Base-by-base conservation (phyloP, 1,284 basidiomycete species). In the Naganishia sp. region DNA sequence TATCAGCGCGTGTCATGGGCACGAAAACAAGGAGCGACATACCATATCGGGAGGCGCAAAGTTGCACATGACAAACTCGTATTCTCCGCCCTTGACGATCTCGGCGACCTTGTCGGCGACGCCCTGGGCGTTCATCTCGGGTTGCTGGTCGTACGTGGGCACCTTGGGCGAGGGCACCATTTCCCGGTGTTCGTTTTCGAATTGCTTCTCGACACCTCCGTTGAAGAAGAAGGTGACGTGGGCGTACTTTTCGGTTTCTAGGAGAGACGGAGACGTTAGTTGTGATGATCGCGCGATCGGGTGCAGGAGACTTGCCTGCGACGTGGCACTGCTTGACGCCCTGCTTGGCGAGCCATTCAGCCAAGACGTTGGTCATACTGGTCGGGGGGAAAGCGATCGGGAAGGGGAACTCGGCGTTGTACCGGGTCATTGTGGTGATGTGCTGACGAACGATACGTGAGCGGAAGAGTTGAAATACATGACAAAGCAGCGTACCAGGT, bases 201-300 rank as follows among this genome's bases (percentile, higher is more conserved):
- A 94, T 74, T 94, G 89, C 77, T 92, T 91, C 82, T 94, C 92
- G 49, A 92, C 87, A 68, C 92, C 92, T 31, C 92, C 92, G 79
- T 94, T 94, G 85, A 95, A 94, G 86, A 95, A 95, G 84, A 94
- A 94, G 0, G 92, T 95, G 68, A 95, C 90, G 76, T 94, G 92
- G 1, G 92, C 91, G 79, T 94, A 95, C 80, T 95, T 94, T 78
- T 94, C 92, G 3, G 92, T 94, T 79, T 94, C 92, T 86, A 73
- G 11, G 23, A 18, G 52, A 31, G 48, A 36, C 3, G 52, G 36
- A 57, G 43, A 39, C 63, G 13, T 67, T 9, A 53, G 31, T 11
- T 33, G 55, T 25, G 18, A 31, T 21, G 33, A 18, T 13, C 3
- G 18, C 11, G 44, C 31, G 16, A 28, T 9, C 68, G 59, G 13